A percentile compares a stretch with the other conserved stretches of the same genome.
Evolutionary conservation across 2,329 filamentous ascomycete species (phyloP).

Genomic region (Colletotrichum sp.): DNA sequence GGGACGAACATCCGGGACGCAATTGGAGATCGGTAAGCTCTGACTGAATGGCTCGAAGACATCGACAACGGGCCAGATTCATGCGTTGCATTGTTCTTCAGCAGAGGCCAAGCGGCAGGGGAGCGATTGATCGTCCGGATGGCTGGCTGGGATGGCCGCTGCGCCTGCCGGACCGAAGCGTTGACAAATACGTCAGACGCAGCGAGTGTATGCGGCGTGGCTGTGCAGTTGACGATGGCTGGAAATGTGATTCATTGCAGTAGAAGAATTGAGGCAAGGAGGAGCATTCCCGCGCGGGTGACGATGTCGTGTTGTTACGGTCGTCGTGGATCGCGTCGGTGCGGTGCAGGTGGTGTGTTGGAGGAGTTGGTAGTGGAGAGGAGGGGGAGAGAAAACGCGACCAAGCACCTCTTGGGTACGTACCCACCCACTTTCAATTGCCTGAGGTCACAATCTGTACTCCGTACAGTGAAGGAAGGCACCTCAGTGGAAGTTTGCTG

Average conservation of each 20-base stretch:
- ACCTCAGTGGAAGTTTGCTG: background rate
- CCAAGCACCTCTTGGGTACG: background rate
- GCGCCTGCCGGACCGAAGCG: background rate
- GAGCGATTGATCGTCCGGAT: background rate
- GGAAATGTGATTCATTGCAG: background rate
- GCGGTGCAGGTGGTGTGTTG: background rate
- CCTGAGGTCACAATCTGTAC: background rate
- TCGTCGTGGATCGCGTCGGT: background rate
- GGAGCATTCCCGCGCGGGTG: background rate
- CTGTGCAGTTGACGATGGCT: background rate
- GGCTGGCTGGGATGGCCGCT: background rate
- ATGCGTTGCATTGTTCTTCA: background rate
- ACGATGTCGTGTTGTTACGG: background rate
- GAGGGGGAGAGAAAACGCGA: background rate
- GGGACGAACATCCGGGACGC: background rate
- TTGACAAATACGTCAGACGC: background rate
- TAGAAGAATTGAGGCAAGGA: background rate
- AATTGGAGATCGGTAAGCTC: background rate
- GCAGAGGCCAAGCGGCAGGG: background rate
- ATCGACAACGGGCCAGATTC: background rate
- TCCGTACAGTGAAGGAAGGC: background rate
- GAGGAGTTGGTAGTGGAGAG: background rate
- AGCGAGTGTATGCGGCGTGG: background rate
- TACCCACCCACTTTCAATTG: background rate
- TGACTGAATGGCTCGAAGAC: background rate